Evolutionary conservation across 1,139 yeast species (phyloP).

Genomic region (Geotrichum europaeum): DNA sequence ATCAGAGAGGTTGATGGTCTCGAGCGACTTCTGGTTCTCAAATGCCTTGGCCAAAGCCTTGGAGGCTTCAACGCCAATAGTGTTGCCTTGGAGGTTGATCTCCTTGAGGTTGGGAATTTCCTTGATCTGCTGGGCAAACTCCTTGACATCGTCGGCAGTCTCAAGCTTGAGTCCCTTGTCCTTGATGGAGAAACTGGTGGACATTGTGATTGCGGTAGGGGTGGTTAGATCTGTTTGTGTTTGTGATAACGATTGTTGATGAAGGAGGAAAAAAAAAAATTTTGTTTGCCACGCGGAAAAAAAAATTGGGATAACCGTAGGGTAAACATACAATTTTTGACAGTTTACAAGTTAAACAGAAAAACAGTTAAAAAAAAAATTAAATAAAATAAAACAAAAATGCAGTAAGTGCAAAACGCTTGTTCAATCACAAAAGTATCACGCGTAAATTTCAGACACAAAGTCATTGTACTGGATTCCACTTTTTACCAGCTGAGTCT

Average conservation of each 20-base stretch:
- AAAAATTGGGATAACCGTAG: not conserved
- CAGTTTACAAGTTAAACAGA: constrained; percentile 4
- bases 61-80: constrained; percentile 88
- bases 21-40: constrained; percentile 35
- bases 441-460: constrained; percentile 19
- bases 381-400: not conserved
- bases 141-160: constrained; percentile 60
- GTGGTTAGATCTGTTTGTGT: not conserved
- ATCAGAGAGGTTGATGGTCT: constrained; percentile 81
- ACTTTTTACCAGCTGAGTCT: constrained; percentile 18
- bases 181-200: constrained; percentile 46
- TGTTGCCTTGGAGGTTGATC: constrained; percentile 85
- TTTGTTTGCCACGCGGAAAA: not conserved
- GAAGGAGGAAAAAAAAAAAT: not conserved
- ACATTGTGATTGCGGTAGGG: constrained; percentile 3
- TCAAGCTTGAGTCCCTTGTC: constrained; percentile 77
- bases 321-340: not conserved
- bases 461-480: constrained; percentile 21
- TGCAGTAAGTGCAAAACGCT: not conserved
- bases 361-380: not conserved
- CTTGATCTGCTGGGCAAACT: constrained; percentile 51
- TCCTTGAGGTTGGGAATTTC: constrained; percentile 44
- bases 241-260: not conserved
- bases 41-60: constrained; percentile 59
- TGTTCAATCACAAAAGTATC: not conserved